Evolutionary conservation across 306 rosid species (phyloP).

Genomic region (Corylus americana): DNA sequence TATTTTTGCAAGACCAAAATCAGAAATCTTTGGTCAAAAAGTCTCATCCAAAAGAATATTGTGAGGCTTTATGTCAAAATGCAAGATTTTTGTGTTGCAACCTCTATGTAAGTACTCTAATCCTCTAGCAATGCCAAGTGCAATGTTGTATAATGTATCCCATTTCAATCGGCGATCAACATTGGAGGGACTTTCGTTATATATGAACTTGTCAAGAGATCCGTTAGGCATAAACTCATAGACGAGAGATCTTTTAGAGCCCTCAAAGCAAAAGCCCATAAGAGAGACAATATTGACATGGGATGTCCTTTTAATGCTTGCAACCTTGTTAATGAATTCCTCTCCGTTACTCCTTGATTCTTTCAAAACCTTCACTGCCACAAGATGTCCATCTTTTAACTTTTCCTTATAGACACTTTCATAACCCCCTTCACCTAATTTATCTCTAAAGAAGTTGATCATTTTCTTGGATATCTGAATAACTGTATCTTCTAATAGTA

Average conservation of each 20-base stretch:
- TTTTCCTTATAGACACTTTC: background rate
- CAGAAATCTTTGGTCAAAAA: background rate
- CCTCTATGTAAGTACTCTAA: background rate
- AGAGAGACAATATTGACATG: background rate
- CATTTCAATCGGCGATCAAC: background rate
- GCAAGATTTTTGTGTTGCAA: background rate
- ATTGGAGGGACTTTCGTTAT: background rate
- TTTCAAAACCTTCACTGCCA: background rate
- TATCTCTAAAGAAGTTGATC: too few species aligned
- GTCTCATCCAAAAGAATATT: slow-evolving; percentile 1
- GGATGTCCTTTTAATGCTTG: background rate
- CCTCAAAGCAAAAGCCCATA: too few species aligned
- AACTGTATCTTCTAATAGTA: too few species aligned
- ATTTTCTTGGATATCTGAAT: too few species aligned
- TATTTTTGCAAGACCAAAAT: slow-evolving; percentile 43
- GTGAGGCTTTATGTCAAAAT: slow-evolving; percentile 22
- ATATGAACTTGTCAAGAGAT: background rate
- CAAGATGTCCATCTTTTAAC: too few species aligned
- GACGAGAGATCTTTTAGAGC: too few species aligned
- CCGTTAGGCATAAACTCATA: too few species aligned
- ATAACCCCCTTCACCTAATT: too few species aligned
- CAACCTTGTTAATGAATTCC: slow-evolving; percentile 42
- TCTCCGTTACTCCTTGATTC: slow-evolving; percentile 6
- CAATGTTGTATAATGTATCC: background rate
- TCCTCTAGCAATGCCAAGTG: background rate